Evolutionary conservation across 768 basidiomycete species (phyloP), one percentile per base, ranked within the genome.

Genomic region (Cystoderma amianthinum): DNA sequence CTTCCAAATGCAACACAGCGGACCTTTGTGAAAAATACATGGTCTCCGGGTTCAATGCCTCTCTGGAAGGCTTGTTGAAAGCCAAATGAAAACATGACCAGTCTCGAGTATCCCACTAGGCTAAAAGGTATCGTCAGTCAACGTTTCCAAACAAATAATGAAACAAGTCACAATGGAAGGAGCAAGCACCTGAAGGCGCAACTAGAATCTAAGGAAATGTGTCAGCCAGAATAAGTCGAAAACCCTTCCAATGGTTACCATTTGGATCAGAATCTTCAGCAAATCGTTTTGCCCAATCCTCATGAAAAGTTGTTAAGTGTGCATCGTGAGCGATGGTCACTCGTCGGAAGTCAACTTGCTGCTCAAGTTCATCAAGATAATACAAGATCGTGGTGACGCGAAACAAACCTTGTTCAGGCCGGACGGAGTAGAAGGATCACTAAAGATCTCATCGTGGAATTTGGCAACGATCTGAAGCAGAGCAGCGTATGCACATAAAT

Each of bases 71-170:
- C 85, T 49, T 88, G 82, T 48, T 90, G 86, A 62, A 89, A 89
- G 3, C 84, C 86, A 50, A 90, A 89, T 0, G 87, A 89, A 53
- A 76, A 87, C 84, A 89, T 86, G 37, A 90, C 87, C 9, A 90
- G 75, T 12, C 87, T 71, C 24, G 84, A 84, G 51, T 89, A 90
- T 20, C 67, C 76, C 43, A 83, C 80, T 32, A 85, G 69, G 71
- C 85, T 89, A 41, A 1, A 36, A 30, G 24, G 19, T 17, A 1
- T 17, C 38, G 20, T 52, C n/a, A 13, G 30, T 41, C 24, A 41
- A 41, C 44, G 39, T 23, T 21, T 3, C 16, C 16, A 10, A 35
- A 1, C 15, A n/a, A 25, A 36, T 30, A 17, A 41, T 22, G 2
- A 13, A 3, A 36, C n/a, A 39, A 60, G 82, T 48, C 59, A 89